Evolutionary conservation across 306 rosid species (phyloP).

Genomic region (Hippophae gyantsensis): DNA sequence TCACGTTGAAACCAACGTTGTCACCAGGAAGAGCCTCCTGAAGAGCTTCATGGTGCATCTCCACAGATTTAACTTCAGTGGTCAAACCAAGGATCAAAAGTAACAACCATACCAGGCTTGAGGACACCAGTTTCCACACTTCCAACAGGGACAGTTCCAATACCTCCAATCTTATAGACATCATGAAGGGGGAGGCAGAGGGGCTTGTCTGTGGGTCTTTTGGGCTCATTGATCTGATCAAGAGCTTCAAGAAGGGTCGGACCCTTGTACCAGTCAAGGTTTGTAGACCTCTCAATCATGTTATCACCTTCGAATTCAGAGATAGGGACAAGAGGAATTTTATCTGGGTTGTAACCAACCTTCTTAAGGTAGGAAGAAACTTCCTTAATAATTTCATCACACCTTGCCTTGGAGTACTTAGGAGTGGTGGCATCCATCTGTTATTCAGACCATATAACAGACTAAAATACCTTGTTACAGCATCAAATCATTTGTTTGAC

Average conservation of each 20-base stretch:
- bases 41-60: constrained; percentile 89
- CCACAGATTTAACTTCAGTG: constrained; percentile 83
- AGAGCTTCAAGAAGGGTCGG: constrained; percentile 92
- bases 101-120: constrained; percentile 65
- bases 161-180: constrained; percentile 94
- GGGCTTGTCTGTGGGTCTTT: constrained; percentile 87
- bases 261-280: constrained; percentile 98
- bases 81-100: constrained; percentile 66
- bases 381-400: constrained; percentile 87
- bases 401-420: constrained; percentile 77
- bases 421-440: constrained; percentile 95
- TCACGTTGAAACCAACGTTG: constrained; percentile 85
- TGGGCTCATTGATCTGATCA: constrained; percentile 64
- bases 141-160: constrained; percentile 91
- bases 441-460: background rate
- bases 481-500: background rate
- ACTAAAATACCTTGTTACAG: background rate
- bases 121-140: constrained; percentile 75
- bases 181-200: constrained; percentile 90
- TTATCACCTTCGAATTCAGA: constrained; percentile 93
- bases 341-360: constrained; percentile 87
- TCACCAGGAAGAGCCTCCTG: constrained; percentile 75
- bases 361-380: constrained; percentile 86
- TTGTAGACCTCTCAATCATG: constrained; percentile 84
- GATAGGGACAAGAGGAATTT: constrained; percentile 76